Percentiles rank a stretch among this genome's conserved stretches.
Evolutionary conservation across 2,329 filamentous ascomycete species (phyloP).

Genomic region (Cadophora sp.): DNA sequence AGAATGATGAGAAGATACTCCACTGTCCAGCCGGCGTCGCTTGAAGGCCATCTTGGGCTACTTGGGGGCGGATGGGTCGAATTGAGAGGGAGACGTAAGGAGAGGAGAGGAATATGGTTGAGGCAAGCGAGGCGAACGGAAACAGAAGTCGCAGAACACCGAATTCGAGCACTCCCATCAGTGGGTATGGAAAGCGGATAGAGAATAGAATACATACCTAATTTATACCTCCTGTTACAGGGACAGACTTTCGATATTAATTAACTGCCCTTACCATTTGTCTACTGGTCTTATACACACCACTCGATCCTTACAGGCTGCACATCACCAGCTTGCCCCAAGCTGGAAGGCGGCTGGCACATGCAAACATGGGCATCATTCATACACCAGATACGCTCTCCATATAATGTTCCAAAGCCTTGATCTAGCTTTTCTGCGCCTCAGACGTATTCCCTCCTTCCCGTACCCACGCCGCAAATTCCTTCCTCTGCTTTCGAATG

Average conservation of each 20-base stretch:
- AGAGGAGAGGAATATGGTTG: neutral
- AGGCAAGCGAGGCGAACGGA: neutral
- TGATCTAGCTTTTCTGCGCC: conserved; percentile 32
- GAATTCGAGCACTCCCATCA: neutral
- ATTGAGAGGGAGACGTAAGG: neutral
- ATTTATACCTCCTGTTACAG: neutral
- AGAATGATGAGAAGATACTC: conserved; percentile 25
- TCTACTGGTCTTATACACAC: neutral
- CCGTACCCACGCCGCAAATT: conserved; percentile 79
- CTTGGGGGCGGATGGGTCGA: conserved; percentile 1
- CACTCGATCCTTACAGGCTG: neutral
- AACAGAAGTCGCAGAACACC: neutral
- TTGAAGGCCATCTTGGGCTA: conserved; percentile 39
- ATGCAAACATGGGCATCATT: neutral
- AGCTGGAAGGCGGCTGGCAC: neutral
- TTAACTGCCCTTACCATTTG: neutral
- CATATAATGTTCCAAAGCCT: neutral
- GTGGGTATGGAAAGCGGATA: neutral
- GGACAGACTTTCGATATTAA: neutral
- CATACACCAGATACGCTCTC: neutral
- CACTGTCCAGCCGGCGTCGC: conserved; percentile 32
- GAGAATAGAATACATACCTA: conserved; percentile 1
- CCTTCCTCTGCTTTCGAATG: conserved; percentile 79
- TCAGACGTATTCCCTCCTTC: conserved; percentile 35
- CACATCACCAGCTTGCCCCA: neutral